Evolutionary conservation across 495 filamentous ascomycete species (phyloP).

Genomic region (Annulohypoxylon moriforme): DNA sequence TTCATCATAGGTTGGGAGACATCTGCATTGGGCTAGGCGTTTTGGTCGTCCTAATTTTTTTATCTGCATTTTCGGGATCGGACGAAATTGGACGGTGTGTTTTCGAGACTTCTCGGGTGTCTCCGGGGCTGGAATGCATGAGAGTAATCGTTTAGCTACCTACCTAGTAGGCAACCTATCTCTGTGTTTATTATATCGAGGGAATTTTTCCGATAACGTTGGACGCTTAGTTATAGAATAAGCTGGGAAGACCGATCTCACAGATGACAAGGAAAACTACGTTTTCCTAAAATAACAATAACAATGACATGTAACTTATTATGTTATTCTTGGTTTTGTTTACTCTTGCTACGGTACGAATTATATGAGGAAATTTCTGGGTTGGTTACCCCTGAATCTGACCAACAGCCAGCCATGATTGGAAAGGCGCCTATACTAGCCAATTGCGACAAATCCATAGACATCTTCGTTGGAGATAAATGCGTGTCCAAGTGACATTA

Average conservation of each 20-base stretch:
- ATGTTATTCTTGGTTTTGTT: too few relatives aligned
- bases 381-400: not conserved
- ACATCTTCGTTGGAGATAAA: too few relatives aligned
- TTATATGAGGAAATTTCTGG: not conserved
- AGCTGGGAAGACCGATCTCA: conserved; percentile 13
- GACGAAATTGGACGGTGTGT: conserved; percentile 20
- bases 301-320: not conserved
- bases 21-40: conserved; percentile 39
- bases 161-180: not conserved
- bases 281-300: conserved; percentile 20
- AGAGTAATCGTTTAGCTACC: not conserved
- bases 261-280: not conserved
- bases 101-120: conserved; percentile 4
- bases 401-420: not conserved
- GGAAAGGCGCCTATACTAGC: not conserved
- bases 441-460: too few relatives aligned
- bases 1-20: conserved; percentile 12
- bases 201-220: conserved; percentile 22
- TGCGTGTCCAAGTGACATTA: too few relatives aligned
- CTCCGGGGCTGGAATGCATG: not conserved
- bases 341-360: too few relatives aligned
- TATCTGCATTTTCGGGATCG: conserved; percentile 6
- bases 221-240: conserved; percentile 35
- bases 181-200: conserved; percentile 6
- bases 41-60: conserved; percentile 20